Evolutionary conservation across 768 basidiomycete genomes (phyloP).

Genomic region (Podaxis sp.): DNA sequence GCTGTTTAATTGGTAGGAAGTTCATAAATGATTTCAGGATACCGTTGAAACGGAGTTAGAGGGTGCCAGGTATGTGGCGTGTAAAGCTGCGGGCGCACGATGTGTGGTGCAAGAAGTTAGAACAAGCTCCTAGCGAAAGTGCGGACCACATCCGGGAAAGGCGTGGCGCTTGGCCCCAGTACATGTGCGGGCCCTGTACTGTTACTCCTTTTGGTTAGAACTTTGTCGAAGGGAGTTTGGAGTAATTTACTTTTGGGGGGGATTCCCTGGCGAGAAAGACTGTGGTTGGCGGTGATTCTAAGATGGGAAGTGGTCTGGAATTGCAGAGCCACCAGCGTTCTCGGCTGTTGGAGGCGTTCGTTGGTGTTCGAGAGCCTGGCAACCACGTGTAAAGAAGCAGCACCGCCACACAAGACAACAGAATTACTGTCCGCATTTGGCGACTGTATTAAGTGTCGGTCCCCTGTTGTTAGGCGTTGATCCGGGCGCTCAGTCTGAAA

Average conservation of each 20-base stretch:
- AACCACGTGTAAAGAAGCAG: not conserved
- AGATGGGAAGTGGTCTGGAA: not conserved
- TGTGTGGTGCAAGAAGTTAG: too few species aligned
- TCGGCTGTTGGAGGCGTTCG: not conserved
- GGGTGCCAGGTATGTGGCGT: too few species aligned
- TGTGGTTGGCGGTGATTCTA: not conserved
- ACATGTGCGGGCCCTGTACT: not conserved
- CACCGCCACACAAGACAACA: constrained; percentile 1
- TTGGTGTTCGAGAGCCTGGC: constrained; percentile 2
- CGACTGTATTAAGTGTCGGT: not conserved
- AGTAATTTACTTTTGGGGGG: not conserved
- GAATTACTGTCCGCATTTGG: not conserved
- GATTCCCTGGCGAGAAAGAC: not conserved
- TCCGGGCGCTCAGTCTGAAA: not conserved
- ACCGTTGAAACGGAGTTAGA: not conserved
- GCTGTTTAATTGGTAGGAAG: not conserved
- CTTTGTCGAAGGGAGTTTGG: not conserved
- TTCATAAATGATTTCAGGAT: not conserved
- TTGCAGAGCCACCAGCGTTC: not conserved
- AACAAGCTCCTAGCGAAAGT: not conserved
- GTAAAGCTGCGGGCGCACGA: too few species aligned
- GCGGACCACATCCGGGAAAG: not conserved
- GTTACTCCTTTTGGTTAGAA: not conserved
- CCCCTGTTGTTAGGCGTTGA: not conserved
- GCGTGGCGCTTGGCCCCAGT: not conserved